These are phyloP conservation scores for Didymella sp. DNA, from an alignment of 2,329 filamentous ascomycete species.

Conservation along the genomic window DNA sequence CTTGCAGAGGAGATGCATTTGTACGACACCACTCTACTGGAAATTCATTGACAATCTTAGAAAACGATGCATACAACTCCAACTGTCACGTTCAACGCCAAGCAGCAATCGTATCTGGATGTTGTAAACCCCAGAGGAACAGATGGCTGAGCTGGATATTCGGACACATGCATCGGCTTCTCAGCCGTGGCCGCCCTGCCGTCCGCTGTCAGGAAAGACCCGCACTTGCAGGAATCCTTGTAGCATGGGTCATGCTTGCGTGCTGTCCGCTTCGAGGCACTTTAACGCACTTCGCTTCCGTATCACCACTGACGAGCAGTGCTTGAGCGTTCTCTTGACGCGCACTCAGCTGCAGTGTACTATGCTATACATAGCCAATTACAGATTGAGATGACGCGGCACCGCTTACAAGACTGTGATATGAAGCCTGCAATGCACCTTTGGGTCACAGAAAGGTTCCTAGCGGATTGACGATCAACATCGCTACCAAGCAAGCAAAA, in stretches of 20 bases:
- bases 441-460: neutral
- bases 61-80: neutral
- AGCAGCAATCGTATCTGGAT: neutral
- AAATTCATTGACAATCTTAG: neutral
- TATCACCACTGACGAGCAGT: constrained; percentile 1
- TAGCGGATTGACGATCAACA: neutral
- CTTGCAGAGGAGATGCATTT: neutral
- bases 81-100: neutral
- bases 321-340: neutral
- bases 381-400: neutral
- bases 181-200: neutral
- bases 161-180: neutral
- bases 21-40: no score
- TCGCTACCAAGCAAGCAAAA: neutral
- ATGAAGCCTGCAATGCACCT: neutral
- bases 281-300: neutral
- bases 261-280: neutral
- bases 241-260: neutral
- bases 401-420: neutral
- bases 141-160: neutral
- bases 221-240: neutral
- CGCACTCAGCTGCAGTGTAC: neutral
- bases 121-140: neutral
- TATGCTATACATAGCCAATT: neutral
- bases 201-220: constrained; percentile 4